Evolutionary conservation across 768 basidiomycete genomes (phyloP), one percentile per base, ranked within the genome.

Genomic region (Leccinum barrowsii): DNA sequence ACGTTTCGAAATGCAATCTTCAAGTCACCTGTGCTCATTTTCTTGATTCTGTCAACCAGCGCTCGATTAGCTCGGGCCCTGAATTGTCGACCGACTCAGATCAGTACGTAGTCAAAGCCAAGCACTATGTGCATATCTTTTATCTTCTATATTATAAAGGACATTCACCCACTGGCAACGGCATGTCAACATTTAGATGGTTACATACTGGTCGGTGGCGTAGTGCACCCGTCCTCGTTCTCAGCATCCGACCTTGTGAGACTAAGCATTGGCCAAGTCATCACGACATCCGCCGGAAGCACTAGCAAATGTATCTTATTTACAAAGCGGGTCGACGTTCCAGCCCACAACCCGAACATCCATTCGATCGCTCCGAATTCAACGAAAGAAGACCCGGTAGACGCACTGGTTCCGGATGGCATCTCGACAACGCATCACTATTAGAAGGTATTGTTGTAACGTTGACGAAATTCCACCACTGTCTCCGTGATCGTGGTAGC

Each of bases 221-320:
- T 19, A 19, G 8, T n/a, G 40, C 17, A 10, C 40, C 40, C n/a
- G 3, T 19, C n/a, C n/a, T 42, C n/a, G 40, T 10, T 19, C 10
- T 4, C 17, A n/a, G 4, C 37, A 44, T 44, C 11, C 19, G 42
- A 44, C 7, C 8, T 40, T 17, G 40, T 40, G 40, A 40, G 17
- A 44, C 40, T n/a, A 19, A 42, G n/a, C n/a, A 44, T 19, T 44
- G 40, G 17, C 7, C n/a, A 17, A 34, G 21, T 21, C 3, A 37
- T 37, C 35, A 37, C 7, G 15, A 15, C 35, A 42, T 8, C 40
- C 42, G 19, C 2, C 19, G 19, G 42, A 19, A 44, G 42, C 40
- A 40, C 40, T 98, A 62, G 94, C 94, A 87, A 79, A 93, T 96
- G 74, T 98, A 97, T 73, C 86, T 92, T 21, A 40, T 40, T 40